Evolutionary conservation across 768 basidiomycete genomes (phyloP).

Genomic region (Plicaturopsis crispa): DNA sequence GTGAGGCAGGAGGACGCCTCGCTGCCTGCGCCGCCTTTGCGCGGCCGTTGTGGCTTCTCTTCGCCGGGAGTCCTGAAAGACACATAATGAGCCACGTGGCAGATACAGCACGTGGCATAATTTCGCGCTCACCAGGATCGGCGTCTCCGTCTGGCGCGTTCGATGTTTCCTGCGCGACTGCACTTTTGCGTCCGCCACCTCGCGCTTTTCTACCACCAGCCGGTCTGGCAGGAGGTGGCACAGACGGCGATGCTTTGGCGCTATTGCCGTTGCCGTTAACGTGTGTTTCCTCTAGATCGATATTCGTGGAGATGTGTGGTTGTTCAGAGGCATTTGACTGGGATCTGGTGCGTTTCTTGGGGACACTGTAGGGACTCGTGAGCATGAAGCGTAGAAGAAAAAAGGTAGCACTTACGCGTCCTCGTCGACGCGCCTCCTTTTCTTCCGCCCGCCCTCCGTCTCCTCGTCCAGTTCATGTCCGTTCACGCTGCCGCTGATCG

Average conservation of each 20-base stretch:
- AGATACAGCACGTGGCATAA: slow-evolving; percentile 5
- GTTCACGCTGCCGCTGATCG: slow-evolving; percentile 20
- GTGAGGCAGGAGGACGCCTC: slow-evolving; percentile 20
- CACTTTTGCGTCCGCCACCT: slow-evolving; percentile 24
- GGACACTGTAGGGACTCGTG: slow-evolving; percentile 27
- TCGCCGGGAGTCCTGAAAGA: slow-evolving; percentile 27
- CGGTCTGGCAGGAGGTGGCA: slow-evolving; percentile 25
- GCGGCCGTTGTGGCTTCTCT: slow-evolving; percentile 38
- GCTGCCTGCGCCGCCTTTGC: slow-evolving; percentile 18
- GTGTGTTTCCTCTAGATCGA: slow-evolving; percentile 34
- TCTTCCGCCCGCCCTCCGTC: slow-evolving; percentile 34
- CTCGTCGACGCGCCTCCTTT: slow-evolving; percentile 71
- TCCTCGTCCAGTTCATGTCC: slow-evolving; percentile 46
- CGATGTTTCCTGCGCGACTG: slow-evolving; percentile 12
- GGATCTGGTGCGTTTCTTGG: slow-evolving; percentile 73
- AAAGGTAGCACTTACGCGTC: slow-evolving; percentile 64
- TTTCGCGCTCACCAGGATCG: slow-evolving; percentile 45
- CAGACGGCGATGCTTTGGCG: slow-evolving; percentile 2
- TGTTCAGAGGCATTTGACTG: slow-evolving; percentile 65
- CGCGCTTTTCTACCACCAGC: slow-evolving; percentile 29
- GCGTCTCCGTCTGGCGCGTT: slow-evolving; percentile 43
- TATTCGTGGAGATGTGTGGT: slow-evolving; percentile 28
- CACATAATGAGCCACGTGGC: slow-evolving; percentile 34
- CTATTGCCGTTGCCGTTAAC: slow-evolving; percentile 17
- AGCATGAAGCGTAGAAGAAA: no score